Percentiles rank a stretch among this genome's conserved stretches.
Evolutionary conservation across 1,284 basidiomycete species (phyloP).

Genomic region (Coniophora puteana): DNA sequence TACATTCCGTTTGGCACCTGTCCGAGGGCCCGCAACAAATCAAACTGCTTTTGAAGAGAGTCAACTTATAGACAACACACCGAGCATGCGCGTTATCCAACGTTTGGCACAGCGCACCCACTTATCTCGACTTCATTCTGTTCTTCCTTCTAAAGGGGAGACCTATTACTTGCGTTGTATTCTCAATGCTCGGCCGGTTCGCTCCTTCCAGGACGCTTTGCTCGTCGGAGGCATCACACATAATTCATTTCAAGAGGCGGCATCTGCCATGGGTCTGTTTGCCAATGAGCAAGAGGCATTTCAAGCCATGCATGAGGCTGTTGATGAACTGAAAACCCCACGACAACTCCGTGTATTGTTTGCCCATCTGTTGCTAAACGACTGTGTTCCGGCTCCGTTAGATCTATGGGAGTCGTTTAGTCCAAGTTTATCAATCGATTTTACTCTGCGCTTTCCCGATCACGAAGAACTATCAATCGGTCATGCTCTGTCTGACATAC

Average conservation of each 20-base stretch:
- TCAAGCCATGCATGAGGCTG: slow-evolving; percentile 17
- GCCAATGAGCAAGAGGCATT: slow-evolving; percentile 16
- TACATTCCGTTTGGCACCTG: slow-evolving; percentile 13
- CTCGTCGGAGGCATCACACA: slow-evolving; percentile 13
- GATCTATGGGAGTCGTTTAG: slow-evolving; percentile 13
- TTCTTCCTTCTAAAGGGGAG: neutral
- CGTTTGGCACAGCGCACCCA: neutral
- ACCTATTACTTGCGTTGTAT: neutral
- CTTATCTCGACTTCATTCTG: neutral
- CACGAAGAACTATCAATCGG: too few species aligned
- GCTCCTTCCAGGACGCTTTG: slow-evolving; percentile 7
- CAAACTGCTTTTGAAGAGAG: neutral
- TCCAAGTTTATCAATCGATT: slow-evolving; percentile 6
- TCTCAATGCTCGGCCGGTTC: neutral
- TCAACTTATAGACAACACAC: neutral
- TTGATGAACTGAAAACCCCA: slow-evolving; percentile 13
- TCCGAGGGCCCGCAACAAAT: neutral
- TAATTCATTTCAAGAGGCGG: slow-evolving; percentile 18
- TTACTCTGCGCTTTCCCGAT: slow-evolving; percentile 3
- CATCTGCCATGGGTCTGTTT: slow-evolving; percentile 18
- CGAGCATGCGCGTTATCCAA: neutral
- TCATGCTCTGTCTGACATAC: slow-evolving; percentile 9
- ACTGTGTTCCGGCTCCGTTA: slow-evolving; percentile 11
- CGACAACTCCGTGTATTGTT: slow-evolving; percentile 18
- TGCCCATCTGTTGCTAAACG: slow-evolving; percentile 16